Base-by-base conservation (phyloP, 352 stramenopile species). In the Pythium oligandrum region DNA sequence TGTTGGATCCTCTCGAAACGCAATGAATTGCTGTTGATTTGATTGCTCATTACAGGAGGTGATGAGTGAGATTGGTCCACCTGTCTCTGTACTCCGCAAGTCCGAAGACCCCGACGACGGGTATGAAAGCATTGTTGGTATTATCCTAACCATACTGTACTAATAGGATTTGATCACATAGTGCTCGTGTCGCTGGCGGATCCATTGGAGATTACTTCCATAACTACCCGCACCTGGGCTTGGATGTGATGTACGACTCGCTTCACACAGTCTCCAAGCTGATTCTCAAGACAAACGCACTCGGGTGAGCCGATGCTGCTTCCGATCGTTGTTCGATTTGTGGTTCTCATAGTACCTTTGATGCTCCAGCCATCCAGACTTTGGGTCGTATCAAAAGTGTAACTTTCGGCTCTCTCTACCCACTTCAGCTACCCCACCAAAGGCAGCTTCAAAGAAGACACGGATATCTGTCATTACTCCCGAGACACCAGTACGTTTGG, bases 321-420 rank as follows among this genome's bases (percentile, higher is more conserved):
- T 45, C 12, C 42, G 2, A n/a, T 12, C 26, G 17, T 44, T 2
- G 2, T 11, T 39, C n/a, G 30, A 26, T 26, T 47, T 34, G 4
- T 42, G 2, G 43, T 47, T 8, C 37, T 10, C n/a, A 40, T 48
- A 40, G 44, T 30, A 32, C 17, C 6, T 39, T 34, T 44, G 8
- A 37, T 40, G 12, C 2, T 38, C 1, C 34, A 91, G 81, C 6
- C 81, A 94, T 37, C 75, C 81, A 1, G 81, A 90, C 39, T 94
- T 94, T 55, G 80, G 78, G 9, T 65, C 75, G 10, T 94, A 92
- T 59, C 75, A 89, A 58, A 94, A 94, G 55, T 94, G 81, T 66
- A 94, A 94, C 50, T 94, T 88, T 40, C 71, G 64, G 12, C 53
- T 94, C 42, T 76, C 62, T 49, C 84, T 92, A 42, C 66, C 78